Evolutionary conservation across 179 eudicot genomes (phyloP), one percentile per base, ranked within the genome.

Genomic region (Camellia oleifera): DNA sequence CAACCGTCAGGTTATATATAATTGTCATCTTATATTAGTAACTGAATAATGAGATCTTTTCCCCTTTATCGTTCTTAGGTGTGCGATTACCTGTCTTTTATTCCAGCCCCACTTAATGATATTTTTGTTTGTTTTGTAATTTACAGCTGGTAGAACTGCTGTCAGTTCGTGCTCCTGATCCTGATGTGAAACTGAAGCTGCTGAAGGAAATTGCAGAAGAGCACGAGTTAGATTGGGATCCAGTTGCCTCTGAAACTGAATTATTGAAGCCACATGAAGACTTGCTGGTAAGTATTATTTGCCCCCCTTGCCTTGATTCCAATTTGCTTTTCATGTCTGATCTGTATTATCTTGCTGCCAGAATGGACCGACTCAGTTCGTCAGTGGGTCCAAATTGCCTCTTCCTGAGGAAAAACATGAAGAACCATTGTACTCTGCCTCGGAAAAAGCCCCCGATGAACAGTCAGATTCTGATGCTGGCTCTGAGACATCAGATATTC

Each of bases 131-230:
- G n/a, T 20, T 74, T 54, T 78, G 10, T 54, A 46, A 69, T 78
- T 32, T 80, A 76, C 88, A 96, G 99, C 77, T 96, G 84, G 75
- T 92, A 60, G 99, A 96, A 77, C 84, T 92, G 84, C 78, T 96
- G 45, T 96, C 99, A 48, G 87, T 94, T 67, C 97, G 98, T 87
- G 98, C 99, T 68, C 99, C 99, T 78, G 82, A 92, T 62, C 88
- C 98, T 72, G 98, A 92, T 82, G 94, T 90, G 84, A 97, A 97
- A 80, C 71, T 97, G 83, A 94, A 89, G 87, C 87, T 97, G 81
- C 82, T 97, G 67, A 97, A 91, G 81, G 99, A 94, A 82, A 97
- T 97, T 80, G 98, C 99, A 44, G 97, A 91, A 84, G 98, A 97
- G 87, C 93, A 97, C 62, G 90, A 92, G 79, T 61, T 97, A 78